These are phyloP conservation scores for Reutealis trisperma DNA, from an alignment of 345 rosid genomes.

Conservation along the genomic window DNA sequence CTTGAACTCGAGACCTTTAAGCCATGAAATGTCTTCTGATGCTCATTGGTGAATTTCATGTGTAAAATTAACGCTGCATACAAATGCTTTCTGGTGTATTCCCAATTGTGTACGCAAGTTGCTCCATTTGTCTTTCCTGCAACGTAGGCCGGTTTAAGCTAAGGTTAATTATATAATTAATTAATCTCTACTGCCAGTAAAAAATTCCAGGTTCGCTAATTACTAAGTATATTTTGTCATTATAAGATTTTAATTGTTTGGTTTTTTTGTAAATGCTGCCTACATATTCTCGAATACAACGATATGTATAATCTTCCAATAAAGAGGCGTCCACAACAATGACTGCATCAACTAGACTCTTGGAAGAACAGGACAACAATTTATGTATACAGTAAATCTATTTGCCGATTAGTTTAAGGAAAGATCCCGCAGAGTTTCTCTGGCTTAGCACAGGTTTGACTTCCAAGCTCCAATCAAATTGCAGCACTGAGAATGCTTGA, in stretches of 20 bases:
- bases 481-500: too few relatives aligned
- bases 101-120: not conserved
- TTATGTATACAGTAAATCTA: not conserved
- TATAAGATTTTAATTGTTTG: not conserved
- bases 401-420: slow-evolving; percentile 4
- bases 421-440: not conserved
- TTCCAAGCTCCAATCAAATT: not conserved
- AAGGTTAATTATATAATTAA: not conserved
- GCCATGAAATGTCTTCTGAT: too few relatives aligned
- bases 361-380: not conserved
- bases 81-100: not conserved
- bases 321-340: not conserved
- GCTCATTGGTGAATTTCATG: too few relatives aligned
- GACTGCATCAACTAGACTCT: not conserved
- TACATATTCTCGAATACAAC: not conserved
- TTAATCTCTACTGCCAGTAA: not conserved
- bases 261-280: not conserved
- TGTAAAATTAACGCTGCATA: not conserved
- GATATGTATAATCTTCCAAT: not conserved
- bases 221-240: not conserved
- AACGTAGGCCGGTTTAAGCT: not conserved
- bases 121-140: not conserved
- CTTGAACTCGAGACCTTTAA: too few relatives aligned
- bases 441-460: not conserved
- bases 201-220: not conserved